Percentiles rank a stretch among this genome's conserved stretches.
These are phyloP conservation scores for Pseudophaeomoniella oleicola DNA, from an alignment of 2,329 filamentous ascomycete genomes.

Conservation along the genomic window DNA sequence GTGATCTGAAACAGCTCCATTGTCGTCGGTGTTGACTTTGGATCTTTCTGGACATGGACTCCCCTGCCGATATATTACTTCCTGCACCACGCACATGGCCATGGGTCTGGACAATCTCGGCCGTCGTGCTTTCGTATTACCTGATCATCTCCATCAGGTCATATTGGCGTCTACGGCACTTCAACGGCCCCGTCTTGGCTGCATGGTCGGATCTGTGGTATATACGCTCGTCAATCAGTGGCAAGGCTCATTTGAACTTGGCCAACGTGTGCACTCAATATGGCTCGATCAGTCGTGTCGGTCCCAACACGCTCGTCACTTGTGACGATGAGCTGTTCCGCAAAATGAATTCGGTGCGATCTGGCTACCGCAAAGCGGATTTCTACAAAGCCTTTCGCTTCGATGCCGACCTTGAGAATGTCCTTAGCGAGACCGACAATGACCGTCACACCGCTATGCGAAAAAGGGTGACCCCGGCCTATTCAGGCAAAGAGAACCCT, in stretches of 20 bases:
- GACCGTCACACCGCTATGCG: conserved; percentile 30
- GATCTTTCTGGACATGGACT: too few species aligned
- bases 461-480: conserved; percentile 37
- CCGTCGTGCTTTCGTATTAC: not conserved
- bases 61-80: not conserved
- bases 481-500: conserved; percentile 40
- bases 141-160: not conserved
- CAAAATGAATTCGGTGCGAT: conserved; percentile 4
- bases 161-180: conserved; percentile 5
- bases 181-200: conserved; percentile 5
- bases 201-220: conserved; percentile 6
- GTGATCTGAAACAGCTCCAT: too few species aligned
- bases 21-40: too few species aligned
- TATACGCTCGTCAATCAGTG: conserved; percentile 1
- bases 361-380: conserved; percentile 12
- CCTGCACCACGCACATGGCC: not conserved
- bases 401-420: conserved; percentile 38
- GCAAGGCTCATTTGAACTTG: conserved; percentile 1
- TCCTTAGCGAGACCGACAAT: conserved; percentile 38
- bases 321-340: conserved; percentile 32
- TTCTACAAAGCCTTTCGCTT: conserved; percentile 38
- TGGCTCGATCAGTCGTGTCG: conserved; percentile 24
- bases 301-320: conserved; percentile 34
- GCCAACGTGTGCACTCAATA: not conserved
- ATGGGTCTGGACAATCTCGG: not conserved